Percentiles rank a stretch among this genome's conserved stretches.
Evolutionary conservation across 176 grass and related monocot species (phyloP).

Genomic region (Avena atlantica): DNA sequence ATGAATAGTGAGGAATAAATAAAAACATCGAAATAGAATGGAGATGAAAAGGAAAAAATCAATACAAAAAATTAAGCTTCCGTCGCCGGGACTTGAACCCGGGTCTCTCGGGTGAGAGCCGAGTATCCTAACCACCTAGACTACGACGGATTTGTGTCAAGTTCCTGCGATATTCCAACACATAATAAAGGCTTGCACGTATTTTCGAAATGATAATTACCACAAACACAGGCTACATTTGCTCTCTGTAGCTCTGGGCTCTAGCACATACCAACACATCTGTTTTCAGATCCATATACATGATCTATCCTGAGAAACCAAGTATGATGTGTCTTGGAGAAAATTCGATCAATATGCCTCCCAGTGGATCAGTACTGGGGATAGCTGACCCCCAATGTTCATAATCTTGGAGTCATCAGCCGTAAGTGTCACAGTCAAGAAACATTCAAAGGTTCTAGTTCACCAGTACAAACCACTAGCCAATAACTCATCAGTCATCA

Average conservation of each 20-base stretch:
- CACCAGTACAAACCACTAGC: neutral
- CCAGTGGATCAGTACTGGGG: neutral
- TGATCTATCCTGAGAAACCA: neutral
- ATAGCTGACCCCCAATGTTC: neutral
- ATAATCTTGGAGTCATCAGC: neutral
- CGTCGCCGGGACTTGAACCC: conserved; percentile 80
- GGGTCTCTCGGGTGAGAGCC: conserved; percentile 91
- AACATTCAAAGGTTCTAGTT: neutral
- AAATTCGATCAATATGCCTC: neutral
- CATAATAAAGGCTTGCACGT: too few species aligned
- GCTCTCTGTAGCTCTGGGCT: too few species aligned
- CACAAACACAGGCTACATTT: too few species aligned
- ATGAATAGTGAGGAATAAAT: neutral
- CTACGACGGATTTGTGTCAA: conserved; percentile 55
- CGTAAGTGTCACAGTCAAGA: neutral
- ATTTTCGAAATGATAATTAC: too few species aligned
- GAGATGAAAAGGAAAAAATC: neutral
- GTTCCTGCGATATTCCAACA: too few species aligned
- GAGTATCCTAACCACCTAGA: conserved; percentile 99
- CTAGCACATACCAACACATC: too few species aligned
- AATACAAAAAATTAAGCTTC: neutral
- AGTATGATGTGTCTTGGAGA: neutral
- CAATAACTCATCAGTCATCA: neutral
- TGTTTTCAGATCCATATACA: too few species aligned
- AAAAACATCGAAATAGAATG: neutral